Evolutionary conservation across 768 basidiomycete species (phyloP).

Genomic region (Mycena olivaceomarginata): DNA sequence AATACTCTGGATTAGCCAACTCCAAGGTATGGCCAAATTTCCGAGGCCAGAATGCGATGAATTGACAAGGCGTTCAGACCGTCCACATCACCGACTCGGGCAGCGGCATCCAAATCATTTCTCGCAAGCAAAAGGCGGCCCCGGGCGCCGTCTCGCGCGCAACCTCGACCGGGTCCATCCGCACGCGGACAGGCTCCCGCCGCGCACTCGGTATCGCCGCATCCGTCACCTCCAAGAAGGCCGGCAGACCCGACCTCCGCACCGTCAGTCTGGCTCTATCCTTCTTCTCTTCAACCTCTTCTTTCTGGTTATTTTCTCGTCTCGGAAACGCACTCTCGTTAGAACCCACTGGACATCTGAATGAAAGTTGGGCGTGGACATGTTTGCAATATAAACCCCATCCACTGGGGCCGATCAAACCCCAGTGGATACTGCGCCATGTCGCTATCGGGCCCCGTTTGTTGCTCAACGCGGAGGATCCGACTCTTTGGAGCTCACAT

Average conservation of each 20-base stretch:
- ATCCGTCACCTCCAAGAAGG: slow-evolving; percentile 71
- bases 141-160: slow-evolving; percentile 70
- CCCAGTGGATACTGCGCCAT: slow-evolving; percentile 73
- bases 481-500: slow-evolving; percentile 87
- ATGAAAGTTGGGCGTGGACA: slow-evolving; percentile 97
- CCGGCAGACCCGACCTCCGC: slow-evolving; percentile 73
- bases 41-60: slow-evolving; percentile 8
- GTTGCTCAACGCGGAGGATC: slow-evolving; percentile 73
- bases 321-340: slow-evolving; percentile 83
- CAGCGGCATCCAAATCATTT: slow-evolving; percentile 75
- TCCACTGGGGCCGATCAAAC: slow-evolving; percentile 77
- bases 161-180: slow-evolving; percentile 71
- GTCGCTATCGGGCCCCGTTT: slow-evolving; percentile 89
- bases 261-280: slow-evolving; percentile 36
- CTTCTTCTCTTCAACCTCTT: neutral
- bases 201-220: slow-evolving; percentile 82
- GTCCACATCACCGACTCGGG: slow-evolving; percentile 77
- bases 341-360: slow-evolving; percentile 91
- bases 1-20: slow-evolving; percentile 94
- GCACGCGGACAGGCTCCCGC: slow-evolving; percentile 82
- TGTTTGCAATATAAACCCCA: slow-evolving; percentile 86
- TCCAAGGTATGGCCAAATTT: slow-evolving; percentile 76
- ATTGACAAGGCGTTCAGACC: slow-evolving; percentile 63
- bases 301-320: neutral
- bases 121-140: slow-evolving; percentile 79